Evolutionary conservation across 2,329 filamentous ascomycete genomes (phyloP).

Genomic region (Colletotrichum liaoningense): DNA sequence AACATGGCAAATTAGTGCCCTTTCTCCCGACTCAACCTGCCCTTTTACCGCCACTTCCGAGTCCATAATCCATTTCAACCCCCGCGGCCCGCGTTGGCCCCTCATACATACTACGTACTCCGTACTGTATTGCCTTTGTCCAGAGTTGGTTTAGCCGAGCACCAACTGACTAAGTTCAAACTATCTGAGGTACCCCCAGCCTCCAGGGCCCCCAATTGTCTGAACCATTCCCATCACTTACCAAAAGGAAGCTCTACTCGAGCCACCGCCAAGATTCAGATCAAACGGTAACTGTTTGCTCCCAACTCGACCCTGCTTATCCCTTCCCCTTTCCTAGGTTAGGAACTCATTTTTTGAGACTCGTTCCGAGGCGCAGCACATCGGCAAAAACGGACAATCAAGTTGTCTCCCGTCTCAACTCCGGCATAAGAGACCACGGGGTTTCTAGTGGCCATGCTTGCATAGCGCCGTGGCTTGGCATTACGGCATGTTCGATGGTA

Average conservation of each 20-base stretch:
- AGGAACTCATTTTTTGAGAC: neutral
- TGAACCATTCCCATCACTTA: neutral
- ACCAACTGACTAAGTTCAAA: slow-evolving; percentile 23
- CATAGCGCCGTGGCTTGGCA: slow-evolving; percentile 1
- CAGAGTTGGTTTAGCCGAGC: neutral
- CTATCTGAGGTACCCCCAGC: neutral
- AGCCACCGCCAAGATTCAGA: slow-evolving; percentile 23
- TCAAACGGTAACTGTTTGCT: slow-evolving; percentile 32
- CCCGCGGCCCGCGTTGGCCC: too few relatives aligned
- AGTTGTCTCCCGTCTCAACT: slow-evolving; percentile 3
- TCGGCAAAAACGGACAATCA: neutral
- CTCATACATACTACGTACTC: too few relatives aligned
- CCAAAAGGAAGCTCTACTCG: slow-evolving; percentile 23
- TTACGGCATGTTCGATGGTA: neutral
- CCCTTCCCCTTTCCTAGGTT: neutral
- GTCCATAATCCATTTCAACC: neutral
- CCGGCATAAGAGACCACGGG: neutral
- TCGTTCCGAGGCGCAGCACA: slow-evolving; percentile 20
- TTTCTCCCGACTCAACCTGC: neutral
- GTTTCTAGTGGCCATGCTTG: neutral
- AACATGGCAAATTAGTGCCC: neutral
- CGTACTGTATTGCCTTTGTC: neutral
- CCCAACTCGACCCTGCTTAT: neutral
- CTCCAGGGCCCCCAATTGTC: neutral
- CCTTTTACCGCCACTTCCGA: neutral